These are phyloP conservation scores for Schwanniomyces occidentalis DNA, from an alignment of 805 yeast species.

Conservation along the genomic window DNA sequence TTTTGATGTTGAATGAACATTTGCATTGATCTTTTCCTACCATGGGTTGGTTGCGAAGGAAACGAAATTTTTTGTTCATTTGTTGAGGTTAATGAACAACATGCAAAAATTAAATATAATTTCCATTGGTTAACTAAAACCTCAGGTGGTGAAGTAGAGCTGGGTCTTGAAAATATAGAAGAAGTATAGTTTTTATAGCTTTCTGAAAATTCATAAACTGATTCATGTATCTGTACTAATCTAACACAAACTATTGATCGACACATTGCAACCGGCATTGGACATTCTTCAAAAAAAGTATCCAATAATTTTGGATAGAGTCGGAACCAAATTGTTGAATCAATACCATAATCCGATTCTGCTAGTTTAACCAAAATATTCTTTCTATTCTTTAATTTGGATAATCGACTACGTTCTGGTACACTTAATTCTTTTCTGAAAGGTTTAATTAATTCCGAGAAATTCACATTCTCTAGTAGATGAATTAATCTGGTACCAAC, in stretches of 20 bases:
- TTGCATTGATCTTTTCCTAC: slow-evolving; percentile 76
- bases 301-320: slow-evolving; percentile 75
- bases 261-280: slow-evolving; percentile 91
- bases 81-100: slow-evolving; percentile 87
- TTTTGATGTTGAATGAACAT: slow-evolving; percentile 85
- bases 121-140: slow-evolving; percentile 84
- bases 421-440: slow-evolving; percentile 56
- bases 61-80: slow-evolving; percentile 73
- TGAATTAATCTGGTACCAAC: slow-evolving; percentile 76
- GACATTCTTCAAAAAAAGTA: slow-evolving; percentile 75
- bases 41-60: slow-evolving; percentile 56
- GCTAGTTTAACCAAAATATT: slow-evolving; percentile 77
- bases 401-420: slow-evolving; percentile 74
- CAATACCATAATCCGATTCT: slow-evolving; percentile 91
- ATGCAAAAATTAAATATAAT: slow-evolving; percentile 83
- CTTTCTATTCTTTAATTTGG: slow-evolving; percentile 62
- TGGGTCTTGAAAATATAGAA: slow-evolving; percentile 33
- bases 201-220: slow-evolving; percentile 56
- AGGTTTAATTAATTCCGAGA: slow-evolving; percentile 54
- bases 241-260: slow-evolving; percentile 88
- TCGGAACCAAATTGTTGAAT: slow-evolving; percentile 94
- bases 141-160: slow-evolving; percentile 55
- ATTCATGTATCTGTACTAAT: slow-evolving; percentile 80
- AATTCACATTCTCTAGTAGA: slow-evolving; percentile 69
- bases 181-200: slow-evolving; percentile 37